These are phyloP conservation scores for Lepidopterella palustris DNA, from an alignment of 495 filamentous ascomycete genomes.

Conservation along the genomic window DNA sequence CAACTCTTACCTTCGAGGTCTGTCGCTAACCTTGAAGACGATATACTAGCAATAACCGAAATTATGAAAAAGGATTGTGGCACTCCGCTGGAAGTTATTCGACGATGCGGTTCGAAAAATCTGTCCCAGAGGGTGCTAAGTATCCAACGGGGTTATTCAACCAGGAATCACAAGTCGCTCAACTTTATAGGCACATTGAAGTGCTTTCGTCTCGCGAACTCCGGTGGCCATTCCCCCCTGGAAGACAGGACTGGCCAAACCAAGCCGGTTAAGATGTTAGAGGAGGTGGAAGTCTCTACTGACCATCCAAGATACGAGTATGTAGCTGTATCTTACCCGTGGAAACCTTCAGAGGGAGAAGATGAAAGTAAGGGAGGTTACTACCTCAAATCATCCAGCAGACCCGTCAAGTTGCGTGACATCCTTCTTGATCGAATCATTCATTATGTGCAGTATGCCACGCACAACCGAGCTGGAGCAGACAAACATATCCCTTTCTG, in stretches of 20 bases:
- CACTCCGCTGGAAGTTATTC: too few species aligned
- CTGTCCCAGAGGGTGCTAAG: too few species aligned
- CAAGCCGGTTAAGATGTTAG: neutral
- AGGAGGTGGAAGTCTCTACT: too few species aligned
- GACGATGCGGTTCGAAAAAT: too few species aligned
- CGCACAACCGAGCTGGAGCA: conserved; percentile 1
- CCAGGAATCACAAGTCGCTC: conserved; percentile 6
- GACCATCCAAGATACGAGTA: conserved; percentile 1
- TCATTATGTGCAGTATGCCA: conserved; percentile 3
- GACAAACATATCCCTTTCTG: conserved; percentile 1
- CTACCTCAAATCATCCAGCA: neutral
- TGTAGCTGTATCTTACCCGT: conserved; percentile 9
- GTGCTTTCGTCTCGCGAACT: conserved; percentile 2
- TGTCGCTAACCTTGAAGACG: too few species aligned
- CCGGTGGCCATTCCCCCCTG: neutral
- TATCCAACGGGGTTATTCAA: too few species aligned
- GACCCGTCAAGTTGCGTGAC: neutral
- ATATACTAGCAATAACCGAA: too few species aligned
- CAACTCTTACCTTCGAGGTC: too few species aligned
- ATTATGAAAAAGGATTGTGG: too few species aligned
- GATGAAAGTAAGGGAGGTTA: neutral
- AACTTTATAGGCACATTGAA: conserved; percentile 3
- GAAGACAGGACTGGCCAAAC: neutral
- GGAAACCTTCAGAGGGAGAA: neutral
- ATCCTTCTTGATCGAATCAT: conserved; percentile 5